Percentiles rank a stretch among this genome's conserved stretches.
These are phyloP conservation scores for Aspergillus sojae DNA, from an alignment of 2,329 filamentous ascomycete genomes.

Conservation along the genomic window DNA sequence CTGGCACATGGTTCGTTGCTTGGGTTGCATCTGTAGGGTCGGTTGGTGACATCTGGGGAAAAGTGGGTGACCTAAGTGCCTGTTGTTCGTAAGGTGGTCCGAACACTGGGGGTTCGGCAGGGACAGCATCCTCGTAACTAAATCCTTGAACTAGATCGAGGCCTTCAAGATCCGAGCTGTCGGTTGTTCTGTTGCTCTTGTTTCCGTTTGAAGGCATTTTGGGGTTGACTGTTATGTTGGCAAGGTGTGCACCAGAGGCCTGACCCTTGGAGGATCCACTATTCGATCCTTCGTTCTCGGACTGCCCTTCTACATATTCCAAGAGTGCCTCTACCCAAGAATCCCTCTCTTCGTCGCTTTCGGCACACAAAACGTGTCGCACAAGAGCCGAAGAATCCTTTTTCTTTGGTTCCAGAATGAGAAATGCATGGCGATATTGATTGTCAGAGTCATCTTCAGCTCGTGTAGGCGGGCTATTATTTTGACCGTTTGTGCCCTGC, in stretches of 20 bases:
- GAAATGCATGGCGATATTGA: slow-evolving; percentile 94
- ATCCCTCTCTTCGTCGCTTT: slow-evolving; percentile 90
- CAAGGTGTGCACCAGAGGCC: slow-evolving; percentile 21
- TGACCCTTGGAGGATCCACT: slow-evolving; percentile 23
- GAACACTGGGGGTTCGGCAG: slow-evolving; percentile 60
- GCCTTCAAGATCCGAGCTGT: slow-evolving; percentile 42
- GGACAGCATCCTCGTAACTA: slow-evolving; percentile 60
- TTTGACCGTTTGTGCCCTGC: slow-evolving; percentile 57
- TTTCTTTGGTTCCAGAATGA: slow-evolving; percentile 92
- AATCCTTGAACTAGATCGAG: slow-evolving; percentile 48
- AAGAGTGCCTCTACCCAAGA: slow-evolving; percentile 89
- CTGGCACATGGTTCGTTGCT: slow-evolving; percentile 31
- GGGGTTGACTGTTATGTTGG: slow-evolving; percentile 25
- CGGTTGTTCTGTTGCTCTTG: slow-evolving; percentile 36
- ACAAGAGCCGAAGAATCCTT: slow-evolving; percentile 88
- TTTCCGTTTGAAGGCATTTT: slow-evolving; percentile 28
- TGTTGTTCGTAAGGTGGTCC: slow-evolving; percentile 43
- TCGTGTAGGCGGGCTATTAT: slow-evolving; percentile 64
- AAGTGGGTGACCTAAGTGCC: slow-evolving; percentile 36
- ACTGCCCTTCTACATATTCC: slow-evolving; percentile 73
- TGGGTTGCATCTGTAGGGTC: slow-evolving; percentile 33
- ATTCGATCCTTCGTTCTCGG: slow-evolving; percentile 34
- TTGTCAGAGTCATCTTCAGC: slow-evolving; percentile 78
- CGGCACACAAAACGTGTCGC: slow-evolving; percentile 91
- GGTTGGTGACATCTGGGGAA: slow-evolving; percentile 30